Evolutionary conservation across 345 rosid species (phyloP).

Genomic region (Camelina neglecta): DNA sequence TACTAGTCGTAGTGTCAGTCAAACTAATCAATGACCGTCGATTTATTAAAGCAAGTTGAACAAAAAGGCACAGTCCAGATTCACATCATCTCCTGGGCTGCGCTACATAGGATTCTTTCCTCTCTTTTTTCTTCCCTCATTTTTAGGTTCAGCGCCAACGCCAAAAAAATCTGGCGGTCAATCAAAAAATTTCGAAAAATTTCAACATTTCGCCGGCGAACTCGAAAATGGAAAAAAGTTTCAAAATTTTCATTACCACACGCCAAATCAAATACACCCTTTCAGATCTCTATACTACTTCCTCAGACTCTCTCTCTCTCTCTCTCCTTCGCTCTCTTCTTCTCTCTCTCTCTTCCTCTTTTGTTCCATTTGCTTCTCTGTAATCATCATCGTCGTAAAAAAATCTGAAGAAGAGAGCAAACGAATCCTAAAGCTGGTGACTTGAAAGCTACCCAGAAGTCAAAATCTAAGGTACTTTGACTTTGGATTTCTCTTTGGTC

Average conservation of each 20-base stretch:
- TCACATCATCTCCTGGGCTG: too few relatives aligned
- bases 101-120: too few relatives aligned
- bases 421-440: background rate
- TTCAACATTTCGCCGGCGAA: too few relatives aligned
- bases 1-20: too few relatives aligned
- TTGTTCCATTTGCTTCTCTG: constrained; percentile 12
- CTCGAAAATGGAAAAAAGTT: too few relatives aligned
- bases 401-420: constrained; percentile 4
- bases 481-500: background rate
- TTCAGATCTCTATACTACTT: constrained; percentile 29
- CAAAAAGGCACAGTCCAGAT: too few relatives aligned
- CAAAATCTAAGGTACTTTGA: constrained; percentile 32
- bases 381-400: background rate
- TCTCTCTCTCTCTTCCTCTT: background rate
- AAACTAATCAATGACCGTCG: too few relatives aligned
- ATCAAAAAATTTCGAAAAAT: too few relatives aligned
- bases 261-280: background rate
- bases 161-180: too few relatives aligned
- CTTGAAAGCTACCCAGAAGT: background rate
- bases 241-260: background rate
- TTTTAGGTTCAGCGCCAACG: too few relatives aligned
- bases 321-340: background rate
- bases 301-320: background rate
- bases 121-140: too few relatives aligned
- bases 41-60: too few relatives aligned